These are phyloP conservation scores for Candida silvatica DNA, from an alignment of 805 yeast genomes.

Conservation along the genomic window DNA sequence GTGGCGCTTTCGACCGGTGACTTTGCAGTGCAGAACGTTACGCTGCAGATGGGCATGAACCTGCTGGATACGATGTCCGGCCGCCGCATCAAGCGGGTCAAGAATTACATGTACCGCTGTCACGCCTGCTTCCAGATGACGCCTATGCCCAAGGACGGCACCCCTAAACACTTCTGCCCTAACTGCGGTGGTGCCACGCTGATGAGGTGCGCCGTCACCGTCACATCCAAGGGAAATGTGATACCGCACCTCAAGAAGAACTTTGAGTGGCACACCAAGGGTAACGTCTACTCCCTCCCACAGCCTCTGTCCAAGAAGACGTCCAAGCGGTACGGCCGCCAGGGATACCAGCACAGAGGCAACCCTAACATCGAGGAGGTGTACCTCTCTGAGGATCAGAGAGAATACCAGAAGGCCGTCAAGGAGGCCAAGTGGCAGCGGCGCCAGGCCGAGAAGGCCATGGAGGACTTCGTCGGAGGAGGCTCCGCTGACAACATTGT, in stretches of 20 bases:
- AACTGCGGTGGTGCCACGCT: slow-evolving; percentile 92
- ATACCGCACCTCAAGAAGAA: slow-evolving; percentile 85
- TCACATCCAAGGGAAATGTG: slow-evolving; percentile 69
- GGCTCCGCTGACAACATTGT: slow-evolving; percentile 80
- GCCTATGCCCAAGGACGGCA: slow-evolving; percentile 70
- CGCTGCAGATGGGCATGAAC: slow-evolving; percentile 83
- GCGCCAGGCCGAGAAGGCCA: slow-evolving; percentile 74
- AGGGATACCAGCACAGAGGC: slow-evolving; percentile 63
- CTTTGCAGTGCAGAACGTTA: slow-evolving; percentile 94
- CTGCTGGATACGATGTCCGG: slow-evolving; percentile 83
- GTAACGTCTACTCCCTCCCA: slow-evolving; percentile 72
- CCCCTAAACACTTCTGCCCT: slow-evolving; percentile 84
- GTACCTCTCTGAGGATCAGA: slow-evolving; percentile 84
- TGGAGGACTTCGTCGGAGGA: slow-evolving; percentile 91
- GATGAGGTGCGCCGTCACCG: slow-evolving; percentile 82
- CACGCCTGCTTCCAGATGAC: slow-evolving; percentile 89
- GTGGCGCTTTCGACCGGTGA: slow-evolving; percentile 92
- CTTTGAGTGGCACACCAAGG: slow-evolving; percentile 90
- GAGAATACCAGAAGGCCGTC: slow-evolving; percentile 81
- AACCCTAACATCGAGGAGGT: slow-evolving; percentile 47
- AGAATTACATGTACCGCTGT: slow-evolving; percentile 92
- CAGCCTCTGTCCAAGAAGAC: slow-evolving; percentile 81
- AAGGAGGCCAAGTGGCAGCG: slow-evolving; percentile 85
- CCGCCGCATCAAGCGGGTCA: slow-evolving; percentile 70
- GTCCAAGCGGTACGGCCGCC: slow-evolving; percentile 66